phyloP scores from a whole-genome alignment of 768 basidiomycete species.

The Fomitopsis pulvina region DNA sequence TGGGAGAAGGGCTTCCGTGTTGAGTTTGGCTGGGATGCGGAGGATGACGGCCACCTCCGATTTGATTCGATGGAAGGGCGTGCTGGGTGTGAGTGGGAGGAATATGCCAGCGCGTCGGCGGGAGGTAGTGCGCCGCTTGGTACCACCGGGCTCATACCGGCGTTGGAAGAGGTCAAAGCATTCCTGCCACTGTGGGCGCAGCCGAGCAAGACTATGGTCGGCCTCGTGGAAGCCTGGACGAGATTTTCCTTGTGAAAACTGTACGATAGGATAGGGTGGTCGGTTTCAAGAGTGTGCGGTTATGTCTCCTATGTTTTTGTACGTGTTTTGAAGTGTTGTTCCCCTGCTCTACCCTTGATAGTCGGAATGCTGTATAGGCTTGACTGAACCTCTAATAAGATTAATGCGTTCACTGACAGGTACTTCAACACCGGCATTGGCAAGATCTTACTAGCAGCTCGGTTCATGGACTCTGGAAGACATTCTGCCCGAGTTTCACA shows the following conservation, averaged over 20 bases:
- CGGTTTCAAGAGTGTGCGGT: too few species aligned
- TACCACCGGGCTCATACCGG: slow-evolving; percentile 46
- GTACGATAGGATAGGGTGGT: too few species aligned
- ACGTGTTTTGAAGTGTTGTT: too few species aligned
- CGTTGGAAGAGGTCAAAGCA: slow-evolving; percentile 56
- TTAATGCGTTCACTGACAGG: too few species aligned
- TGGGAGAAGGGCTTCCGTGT: slow-evolving; percentile 52
- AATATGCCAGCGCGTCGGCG: slow-evolving; percentile 51
- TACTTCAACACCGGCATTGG: too few species aligned
- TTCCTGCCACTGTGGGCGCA: slow-evolving; percentile 66
- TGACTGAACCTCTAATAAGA: too few species aligned
- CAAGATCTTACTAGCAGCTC: too few species aligned
- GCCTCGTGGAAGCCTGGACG: slow-evolving; percentile 48
- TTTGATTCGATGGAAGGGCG: slow-evolving; percentile 28
- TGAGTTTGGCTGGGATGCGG: slow-evolving; percentile 40
- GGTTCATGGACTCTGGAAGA: too few species aligned
- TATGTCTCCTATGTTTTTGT: too few species aligned
- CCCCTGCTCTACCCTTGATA: too few species aligned
- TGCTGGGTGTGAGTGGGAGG: slow-evolving; percentile 61
- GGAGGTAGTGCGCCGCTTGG: slow-evolving; percentile 25
- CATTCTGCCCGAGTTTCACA: too few species aligned
- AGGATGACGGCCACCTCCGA: slow-evolving; percentile 2
- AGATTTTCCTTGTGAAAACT: slow-evolving; percentile 29
- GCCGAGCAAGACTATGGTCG: slow-evolving; percentile 49
- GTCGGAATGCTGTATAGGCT: too few species aligned